A percentile compares a stretch with the other conserved stretches of the same genome.
These are phyloP conservation scores for Parastagonospora nodorum DNA, from an alignment of 2,329 filamentous ascomycete genomes.

Conservation along the genomic window DNA sequence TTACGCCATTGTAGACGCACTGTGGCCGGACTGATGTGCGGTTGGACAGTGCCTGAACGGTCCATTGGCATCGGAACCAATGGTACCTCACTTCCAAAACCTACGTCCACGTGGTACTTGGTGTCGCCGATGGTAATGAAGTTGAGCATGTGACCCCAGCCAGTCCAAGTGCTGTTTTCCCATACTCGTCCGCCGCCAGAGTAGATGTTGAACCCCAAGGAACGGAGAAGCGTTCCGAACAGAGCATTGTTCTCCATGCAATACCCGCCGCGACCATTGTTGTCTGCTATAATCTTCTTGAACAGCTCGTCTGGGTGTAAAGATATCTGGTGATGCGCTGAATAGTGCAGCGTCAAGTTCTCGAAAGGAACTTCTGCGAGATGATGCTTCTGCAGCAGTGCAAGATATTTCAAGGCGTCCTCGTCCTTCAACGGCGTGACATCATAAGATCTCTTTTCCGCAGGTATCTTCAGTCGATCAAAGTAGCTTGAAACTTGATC, in stretches of 20 bases:
- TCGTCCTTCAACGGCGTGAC: conserved; percentile 24
- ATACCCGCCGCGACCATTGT: conserved; percentile 59
- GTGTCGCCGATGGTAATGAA: conserved; percentile 46
- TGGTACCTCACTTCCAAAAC: conserved; percentile 49
- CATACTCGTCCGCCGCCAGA: conserved; percentile 50
- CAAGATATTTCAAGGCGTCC: conserved; percentile 35
- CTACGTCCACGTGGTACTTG: conserved; percentile 50
- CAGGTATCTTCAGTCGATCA: conserved; percentile 38
- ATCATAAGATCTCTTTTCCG: conserved; percentile 29
- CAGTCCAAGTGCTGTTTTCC: conserved; percentile 27
- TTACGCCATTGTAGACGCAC: conserved; percentile 42
- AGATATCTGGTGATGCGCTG: conserved; percentile 48
- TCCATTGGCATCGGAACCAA: conserved; percentile 46
- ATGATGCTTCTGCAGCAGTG: conserved; percentile 46
- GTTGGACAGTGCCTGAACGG: conserved; percentile 24
- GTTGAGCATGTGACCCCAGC: conserved; percentile 53
- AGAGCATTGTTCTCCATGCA: conserved; percentile 66
- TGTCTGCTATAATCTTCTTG: conserved; percentile 59
- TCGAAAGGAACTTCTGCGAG: conserved; percentile 60
- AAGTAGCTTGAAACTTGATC: conserved; percentile 43
- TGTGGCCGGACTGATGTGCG: conserved; percentile 39
- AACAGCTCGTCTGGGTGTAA: conserved; percentile 58
- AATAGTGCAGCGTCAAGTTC: conserved; percentile 60
- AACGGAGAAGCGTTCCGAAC: conserved; percentile 57
- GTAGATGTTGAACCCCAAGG: conserved; percentile 55